phyloP scores from a whole-genome alignment of 768 basidiomycete species.

The Mycena galericulata region DNA sequence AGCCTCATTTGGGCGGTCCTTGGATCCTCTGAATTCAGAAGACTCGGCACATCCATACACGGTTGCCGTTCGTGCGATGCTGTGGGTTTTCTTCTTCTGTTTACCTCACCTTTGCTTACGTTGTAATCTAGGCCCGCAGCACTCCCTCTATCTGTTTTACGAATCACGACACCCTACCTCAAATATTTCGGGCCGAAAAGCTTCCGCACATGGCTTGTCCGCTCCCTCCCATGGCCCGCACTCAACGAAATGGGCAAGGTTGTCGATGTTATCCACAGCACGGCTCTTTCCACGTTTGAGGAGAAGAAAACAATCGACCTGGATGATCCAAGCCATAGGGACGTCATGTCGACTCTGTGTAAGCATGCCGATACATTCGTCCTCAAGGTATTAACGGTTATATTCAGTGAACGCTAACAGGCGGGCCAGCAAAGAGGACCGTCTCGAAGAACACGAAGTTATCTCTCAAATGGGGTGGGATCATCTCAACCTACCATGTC shows the following conservation, averaged over 20 bases:
- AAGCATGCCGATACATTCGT: conserved; percentile 11
- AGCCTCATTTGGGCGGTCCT: conserved; percentile 34
- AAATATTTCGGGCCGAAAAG: conserved; percentile 39
- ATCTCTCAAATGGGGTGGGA: conserved; percentile 41
- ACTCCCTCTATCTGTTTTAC: conserved; percentile 36
- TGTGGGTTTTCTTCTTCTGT: conserved; percentile 1
- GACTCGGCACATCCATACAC: conserved; percentile 34
- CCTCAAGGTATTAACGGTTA: neutral
- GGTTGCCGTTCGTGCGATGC: conserved; percentile 27
- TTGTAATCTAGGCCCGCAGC: conserved; percentile 37
- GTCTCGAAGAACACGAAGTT: conserved; percentile 38
- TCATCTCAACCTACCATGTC: neutral
- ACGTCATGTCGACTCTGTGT: conserved; percentile 50
- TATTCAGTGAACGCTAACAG: conserved; percentile 39
- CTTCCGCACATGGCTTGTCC: conserved; percentile 42
- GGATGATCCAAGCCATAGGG: conserved; percentile 45
- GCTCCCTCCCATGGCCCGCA: conserved; percentile 36
- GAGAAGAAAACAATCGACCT: conserved; percentile 41
- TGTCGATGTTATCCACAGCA: conserved; percentile 43
- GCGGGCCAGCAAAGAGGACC: conserved; percentile 31
- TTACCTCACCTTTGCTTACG: neutral
- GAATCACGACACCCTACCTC: conserved; percentile 38
- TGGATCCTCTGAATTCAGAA: conserved; percentile 35
- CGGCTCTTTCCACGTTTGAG: conserved; percentile 39
- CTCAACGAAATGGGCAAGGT: conserved; percentile 40